Evolutionary conservation across 2,329 filamentous ascomycete genomes (phyloP).

Genomic region (Arthrobotrys entomopaga): DNA sequence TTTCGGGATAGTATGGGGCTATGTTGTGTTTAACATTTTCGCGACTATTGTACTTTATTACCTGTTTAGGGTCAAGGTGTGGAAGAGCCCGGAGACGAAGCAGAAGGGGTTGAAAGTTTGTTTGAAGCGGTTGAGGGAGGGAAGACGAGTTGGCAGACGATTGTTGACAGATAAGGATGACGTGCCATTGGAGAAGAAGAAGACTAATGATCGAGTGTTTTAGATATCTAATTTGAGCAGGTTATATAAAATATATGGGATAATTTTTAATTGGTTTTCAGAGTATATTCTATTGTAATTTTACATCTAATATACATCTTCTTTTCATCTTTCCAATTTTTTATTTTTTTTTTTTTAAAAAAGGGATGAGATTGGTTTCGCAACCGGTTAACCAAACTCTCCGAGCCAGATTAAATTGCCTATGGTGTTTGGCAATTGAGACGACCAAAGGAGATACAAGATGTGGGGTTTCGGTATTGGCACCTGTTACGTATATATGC

Average conservation of each 20-base stretch:
- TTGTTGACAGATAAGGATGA: slow-evolving; percentile 46
- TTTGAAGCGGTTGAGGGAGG: slow-evolving; percentile 33
- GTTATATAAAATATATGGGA: too few species aligned
- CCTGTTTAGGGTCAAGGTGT: slow-evolving; percentile 63
- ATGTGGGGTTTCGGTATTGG: too few species aligned
- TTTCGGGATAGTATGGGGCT: slow-evolving; percentile 72
- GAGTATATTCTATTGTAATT: too few species aligned
- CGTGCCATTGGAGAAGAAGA: slow-evolving; percentile 45
- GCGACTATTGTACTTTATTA: slow-evolving; percentile 70
- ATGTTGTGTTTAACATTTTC: slow-evolving; percentile 69
- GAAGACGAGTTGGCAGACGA: slow-evolving; percentile 23
- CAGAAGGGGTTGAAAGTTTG: slow-evolving; percentile 26
- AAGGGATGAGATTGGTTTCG: background rate
- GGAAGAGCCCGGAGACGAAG: slow-evolving; percentile 46
- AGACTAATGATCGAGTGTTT: slow-evolving; percentile 43
- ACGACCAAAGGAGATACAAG: too few species aligned
- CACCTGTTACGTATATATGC: too few species aligned
- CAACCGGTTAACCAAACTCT: too few species aligned
- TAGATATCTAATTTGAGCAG: too few species aligned
- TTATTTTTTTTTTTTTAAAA: background rate
- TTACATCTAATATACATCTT: too few species aligned
- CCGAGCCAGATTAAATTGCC: too few species aligned
- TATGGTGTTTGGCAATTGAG: too few species aligned
- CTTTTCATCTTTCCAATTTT: background rate
- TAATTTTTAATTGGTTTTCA: too few species aligned